These are phyloP conservation scores for Amaranthus palmeri DNA, from an alignment of 148 eudicot species.

Conservation along the genomic window DNA sequence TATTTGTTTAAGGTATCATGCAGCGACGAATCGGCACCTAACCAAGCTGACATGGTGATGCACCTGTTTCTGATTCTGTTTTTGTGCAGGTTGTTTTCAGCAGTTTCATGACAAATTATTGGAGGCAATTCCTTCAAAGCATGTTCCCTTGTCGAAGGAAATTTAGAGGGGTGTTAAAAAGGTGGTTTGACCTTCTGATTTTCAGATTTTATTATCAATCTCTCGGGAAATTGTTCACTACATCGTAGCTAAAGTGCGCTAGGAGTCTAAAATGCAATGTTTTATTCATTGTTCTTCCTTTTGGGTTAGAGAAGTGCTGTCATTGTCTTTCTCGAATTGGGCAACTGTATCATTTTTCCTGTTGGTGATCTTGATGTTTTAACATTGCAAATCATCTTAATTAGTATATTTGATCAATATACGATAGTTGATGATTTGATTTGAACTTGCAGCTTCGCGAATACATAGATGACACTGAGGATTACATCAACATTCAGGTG, in stretches of 20 bases:
- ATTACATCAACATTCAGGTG: constrained; percentile 78
- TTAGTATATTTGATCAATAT: too few relatives aligned
- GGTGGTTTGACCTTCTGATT: too few relatives aligned
- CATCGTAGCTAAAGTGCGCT: not conserved
- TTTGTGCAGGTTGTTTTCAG: too few relatives aligned
- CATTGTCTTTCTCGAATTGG: not conserved
- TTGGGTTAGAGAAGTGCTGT: not conserved
- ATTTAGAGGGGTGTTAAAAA: too few relatives aligned
- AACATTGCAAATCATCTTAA: too few relatives aligned
- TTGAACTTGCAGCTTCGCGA: constrained; percentile 64
- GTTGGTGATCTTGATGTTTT: not conserved
- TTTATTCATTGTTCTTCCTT: not conserved
- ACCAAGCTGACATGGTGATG: too few relatives aligned
- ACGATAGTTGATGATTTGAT: not conserved
- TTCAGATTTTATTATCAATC: not conserved
- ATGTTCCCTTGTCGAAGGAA: too few relatives aligned
- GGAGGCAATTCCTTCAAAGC: too few relatives aligned
- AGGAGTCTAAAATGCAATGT: not conserved
- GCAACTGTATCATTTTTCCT: not conserved
- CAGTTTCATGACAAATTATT: too few relatives aligned
- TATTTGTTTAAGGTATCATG: too few relatives aligned
- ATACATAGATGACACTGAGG: constrained; percentile 75
- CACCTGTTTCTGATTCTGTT: too few relatives aligned
- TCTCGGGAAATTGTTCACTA: not conserved
- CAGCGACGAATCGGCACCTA: too few relatives aligned